Evolutionary conservation across 768 basidiomycete species (phyloP), one percentile per base, ranked within the genome.

Genomic region (Chalciporus sphaerocephalus): DNA sequence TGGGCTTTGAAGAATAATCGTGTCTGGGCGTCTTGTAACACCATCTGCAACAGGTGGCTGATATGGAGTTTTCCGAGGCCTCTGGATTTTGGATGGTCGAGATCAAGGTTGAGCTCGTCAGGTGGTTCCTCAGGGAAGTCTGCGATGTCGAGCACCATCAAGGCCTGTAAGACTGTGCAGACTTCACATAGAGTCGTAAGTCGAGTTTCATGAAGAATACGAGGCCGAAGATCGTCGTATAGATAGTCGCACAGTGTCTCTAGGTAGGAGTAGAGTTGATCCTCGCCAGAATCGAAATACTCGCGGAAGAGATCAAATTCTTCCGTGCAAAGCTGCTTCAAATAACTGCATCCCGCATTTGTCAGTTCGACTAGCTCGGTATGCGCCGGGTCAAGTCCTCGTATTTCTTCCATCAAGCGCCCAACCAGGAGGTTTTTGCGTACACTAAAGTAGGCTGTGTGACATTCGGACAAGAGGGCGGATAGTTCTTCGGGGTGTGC

Each of bases 1-100:
- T 98, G 94, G 6, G 94, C 94, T 62, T 96, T 88, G 77, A 98
- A 98, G 56, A 97, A 92, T 37, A 98, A 65, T 44, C 93, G 70
- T 11, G 96, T 97, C 71, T 98, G 95, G 1, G 94, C 92, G 60
- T 98, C 95, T 62, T 97, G 94, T 21, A 97, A 67, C 0, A 97
- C 85, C 82, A 93, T 91, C 59, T 86, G 80, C 38, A 97, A 68
- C 3, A 98, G 69, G 35, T 85, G 79, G 44, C 83, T 83, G 54
- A 91, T 89, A 52, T 94, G 88, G 38, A 97, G 69, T 40, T 75
- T 72, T 16, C 74, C 73, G 4, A 85, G 70, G 3, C 77, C 75
- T 53, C 63, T 60, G 37, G 58, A 51, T 33, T 64, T 61, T 18
- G 56, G 55, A 30, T 61, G 55, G 33, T 75, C 71, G 15, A 75